Evolutionary conservation across 2,329 filamentous ascomycete species (phyloP).

Genomic region (Microcyclosporella mali): DNA sequence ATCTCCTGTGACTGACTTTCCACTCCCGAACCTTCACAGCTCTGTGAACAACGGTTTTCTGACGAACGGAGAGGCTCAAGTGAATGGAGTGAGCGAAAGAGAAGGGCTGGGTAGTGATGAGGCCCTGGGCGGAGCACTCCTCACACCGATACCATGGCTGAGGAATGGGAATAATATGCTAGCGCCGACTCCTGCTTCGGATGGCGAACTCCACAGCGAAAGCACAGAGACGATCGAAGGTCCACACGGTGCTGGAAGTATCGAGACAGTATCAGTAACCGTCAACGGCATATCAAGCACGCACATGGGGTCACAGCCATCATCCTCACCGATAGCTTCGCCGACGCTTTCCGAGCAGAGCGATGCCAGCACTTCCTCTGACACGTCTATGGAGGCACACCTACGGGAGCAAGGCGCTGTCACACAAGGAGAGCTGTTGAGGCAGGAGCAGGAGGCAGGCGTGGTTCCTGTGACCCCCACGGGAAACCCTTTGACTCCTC

Average conservation of each 20-base stretch:
- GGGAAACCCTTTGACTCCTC: constrained; percentile 26
- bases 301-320: constrained; percentile 14
- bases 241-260: constrained; percentile 68
- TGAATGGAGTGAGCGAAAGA: constrained; percentile 57
- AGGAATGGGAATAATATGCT: constrained; percentile 18
- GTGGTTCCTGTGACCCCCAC: constrained; percentile 53
- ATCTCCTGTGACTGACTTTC: constrained; percentile 72
- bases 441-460: constrained; percentile 80
- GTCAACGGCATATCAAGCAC: constrained; percentile 53
- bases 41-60: constrained; percentile 43
- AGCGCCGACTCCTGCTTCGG: constrained; percentile 13
- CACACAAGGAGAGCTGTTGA: constrained; percentile 75
- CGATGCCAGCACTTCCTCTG: constrained; percentile 33
- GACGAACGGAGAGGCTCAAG: constrained; percentile 47
- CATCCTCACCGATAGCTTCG: constrained; percentile 23
- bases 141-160: constrained; percentile 94
- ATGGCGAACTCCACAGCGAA: constrained; percentile 59
- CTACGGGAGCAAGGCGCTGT: constrained; percentile 48
- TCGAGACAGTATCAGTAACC: constrained; percentile 74
- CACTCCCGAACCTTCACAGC: constrained; percentile 57
- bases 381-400: constrained; percentile 28
- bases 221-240: constrained; percentile 75
- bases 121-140: constrained; percentile 76
- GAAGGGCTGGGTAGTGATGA: constrained; percentile 70
- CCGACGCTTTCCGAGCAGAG: constrained; percentile 29